Percentiles rank a stretch among this genome's conserved stretches.
Conservation (phyloP, 2,329 filamentous ascomycete species). For the Penicillium sp. region DNA sequence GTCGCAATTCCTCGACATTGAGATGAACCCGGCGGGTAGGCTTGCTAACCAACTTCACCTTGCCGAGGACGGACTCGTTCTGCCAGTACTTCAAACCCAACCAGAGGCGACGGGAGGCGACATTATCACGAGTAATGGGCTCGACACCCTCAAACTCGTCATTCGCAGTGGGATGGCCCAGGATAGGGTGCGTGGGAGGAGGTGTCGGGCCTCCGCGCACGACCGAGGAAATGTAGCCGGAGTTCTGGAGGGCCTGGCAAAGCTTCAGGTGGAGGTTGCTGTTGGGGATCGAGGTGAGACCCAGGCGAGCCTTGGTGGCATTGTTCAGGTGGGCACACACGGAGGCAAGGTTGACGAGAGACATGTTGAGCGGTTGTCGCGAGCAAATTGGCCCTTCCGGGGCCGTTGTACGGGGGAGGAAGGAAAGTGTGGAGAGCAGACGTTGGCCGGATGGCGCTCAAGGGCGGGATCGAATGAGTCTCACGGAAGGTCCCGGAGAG, state of each 20-base stretch:
- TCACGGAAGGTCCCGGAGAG: neutral
- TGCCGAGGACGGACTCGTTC: slow-evolving; percentile 75
- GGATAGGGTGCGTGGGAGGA: slow-evolving; percentile 58
- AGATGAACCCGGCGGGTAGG: slow-evolving; percentile 75
- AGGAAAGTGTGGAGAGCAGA: slow-evolving; percentile 13
- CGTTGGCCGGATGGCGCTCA: neutral
- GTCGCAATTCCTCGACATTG: slow-evolving; percentile 65
- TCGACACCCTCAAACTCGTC: slow-evolving; percentile 49
- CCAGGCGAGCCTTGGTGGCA: slow-evolving; percentile 80
- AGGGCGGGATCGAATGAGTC: neutral
- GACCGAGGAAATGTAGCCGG: slow-evolving; percentile 81
- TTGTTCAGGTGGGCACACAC: slow-evolving; percentile 93
- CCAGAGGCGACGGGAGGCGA: slow-evolving; percentile 79
- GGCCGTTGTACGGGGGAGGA: slow-evolving; percentile 14
- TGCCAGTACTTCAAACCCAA: slow-evolving; percentile 90
- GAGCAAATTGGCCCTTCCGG: slow-evolving; percentile 31
- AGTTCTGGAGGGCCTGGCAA: slow-evolving; percentile 77
- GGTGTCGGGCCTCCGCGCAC: slow-evolving; percentile 72
- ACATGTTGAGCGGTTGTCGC: slow-evolving; percentile 59
- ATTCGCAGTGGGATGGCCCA: slow-evolving; percentile 56
- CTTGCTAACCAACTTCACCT: slow-evolving; percentile 71
- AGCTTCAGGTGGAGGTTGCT: slow-evolving; percentile 80
- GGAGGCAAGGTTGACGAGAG: slow-evolving; percentile 75
- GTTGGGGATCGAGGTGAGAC: slow-evolving; percentile 81
- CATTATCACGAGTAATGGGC: slow-evolving; percentile 71